phyloP scores from a whole-genome alignment of 805 yeast genomes.

The Grigorovia jiainica region DNA sequence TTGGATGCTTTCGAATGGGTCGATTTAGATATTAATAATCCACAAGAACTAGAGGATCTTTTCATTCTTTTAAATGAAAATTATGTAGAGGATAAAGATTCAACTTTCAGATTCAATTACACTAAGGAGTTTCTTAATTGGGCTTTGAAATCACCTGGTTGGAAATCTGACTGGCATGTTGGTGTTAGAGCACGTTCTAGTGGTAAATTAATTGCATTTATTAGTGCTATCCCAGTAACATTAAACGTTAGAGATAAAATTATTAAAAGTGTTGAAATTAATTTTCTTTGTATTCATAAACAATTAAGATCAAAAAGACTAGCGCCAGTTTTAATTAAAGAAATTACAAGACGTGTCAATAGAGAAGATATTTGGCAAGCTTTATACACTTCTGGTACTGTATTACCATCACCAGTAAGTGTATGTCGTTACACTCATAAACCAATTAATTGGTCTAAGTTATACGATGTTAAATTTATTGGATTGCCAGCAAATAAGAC shows the following conservation, averaged over 20 bases:
- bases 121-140: constrained; percentile 74
- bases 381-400: constrained; percentile 83
- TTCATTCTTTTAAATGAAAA: constrained; percentile 74
- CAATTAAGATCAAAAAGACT: constrained; percentile 86
- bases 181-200: constrained; percentile 82
- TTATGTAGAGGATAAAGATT: constrained; percentile 91
- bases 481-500: constrained; percentile 67
- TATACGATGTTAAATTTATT: constrained; percentile 84
- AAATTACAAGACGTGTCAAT: constrained; percentile 88
- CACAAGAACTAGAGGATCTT: constrained; percentile 60
- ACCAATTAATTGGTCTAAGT: constrained; percentile 84
- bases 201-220: constrained; percentile 79
- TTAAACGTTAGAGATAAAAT: constrained; percentile 48
- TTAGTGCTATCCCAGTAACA: constrained; percentile 77
- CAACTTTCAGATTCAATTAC: constrained; percentile 85
- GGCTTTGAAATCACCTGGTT: constrained; percentile 94
- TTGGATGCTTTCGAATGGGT: constrained; percentile 85
- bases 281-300: constrained; percentile 90
- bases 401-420: constrained; percentile 86
- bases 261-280: constrained; percentile 73
- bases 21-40: constrained; percentile 52
- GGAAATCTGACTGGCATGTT: constrained; percentile 79
- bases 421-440: constrained; percentile 88
- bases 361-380: constrained; percentile 88
- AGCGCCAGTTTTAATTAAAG: constrained; percentile 89